These are phyloP conservation scores for Plantago lanceolata DNA, from an alignment of 305 asterid species.

Conservation along the genomic window DNA sequence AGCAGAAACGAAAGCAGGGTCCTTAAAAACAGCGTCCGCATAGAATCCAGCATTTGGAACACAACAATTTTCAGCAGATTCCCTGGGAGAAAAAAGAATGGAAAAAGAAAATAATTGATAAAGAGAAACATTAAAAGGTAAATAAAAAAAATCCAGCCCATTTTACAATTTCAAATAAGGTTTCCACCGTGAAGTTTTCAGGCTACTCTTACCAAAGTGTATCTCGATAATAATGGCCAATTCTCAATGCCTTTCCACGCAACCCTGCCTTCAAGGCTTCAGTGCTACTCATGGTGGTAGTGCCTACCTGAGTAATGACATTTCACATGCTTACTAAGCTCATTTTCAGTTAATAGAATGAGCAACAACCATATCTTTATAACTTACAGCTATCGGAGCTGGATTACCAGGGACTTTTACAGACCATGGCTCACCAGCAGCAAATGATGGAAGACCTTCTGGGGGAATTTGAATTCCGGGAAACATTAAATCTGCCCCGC, in stretches of 20 bases:
- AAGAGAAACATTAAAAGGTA: neutral
- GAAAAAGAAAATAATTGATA: neutral
- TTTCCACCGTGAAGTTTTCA: slow-evolving; percentile 3
- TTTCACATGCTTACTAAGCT: slow-evolving; percentile 8
- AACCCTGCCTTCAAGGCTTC: slow-evolving; percentile 85
- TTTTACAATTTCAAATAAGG: neutral
- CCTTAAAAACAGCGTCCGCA: slow-evolving; percentile 76
- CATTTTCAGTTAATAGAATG: slow-evolving; percentile 14
- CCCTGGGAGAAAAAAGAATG: slow-evolving; percentile 49
- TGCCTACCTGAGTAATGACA: slow-evolving; percentile 64
- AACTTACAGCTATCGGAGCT: slow-evolving; percentile 89
- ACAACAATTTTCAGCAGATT: slow-evolving; percentile 59
- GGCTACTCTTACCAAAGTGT: slow-evolving; percentile 64
- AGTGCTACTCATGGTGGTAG: slow-evolving; percentile 71
- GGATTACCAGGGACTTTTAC: slow-evolving; percentile 95
- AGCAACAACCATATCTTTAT: slow-evolving; percentile 15
- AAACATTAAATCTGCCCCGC: slow-evolving; percentile 98
- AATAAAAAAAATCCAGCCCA: neutral
- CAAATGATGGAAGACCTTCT: slow-evolving; percentile 78
- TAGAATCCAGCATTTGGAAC: slow-evolving; percentile 91
- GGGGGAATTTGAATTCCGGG: slow-evolving; percentile 73
- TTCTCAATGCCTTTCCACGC: slow-evolving; percentile 88
- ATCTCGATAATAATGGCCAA: slow-evolving; percentile 73
- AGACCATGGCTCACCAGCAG: slow-evolving; percentile 82
- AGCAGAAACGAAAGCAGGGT: slow-evolving; percentile 54